phyloP scores from a whole-genome alignment of 2,329 filamentous ascomycete genomes.

The Penicillium sp. region DNA sequence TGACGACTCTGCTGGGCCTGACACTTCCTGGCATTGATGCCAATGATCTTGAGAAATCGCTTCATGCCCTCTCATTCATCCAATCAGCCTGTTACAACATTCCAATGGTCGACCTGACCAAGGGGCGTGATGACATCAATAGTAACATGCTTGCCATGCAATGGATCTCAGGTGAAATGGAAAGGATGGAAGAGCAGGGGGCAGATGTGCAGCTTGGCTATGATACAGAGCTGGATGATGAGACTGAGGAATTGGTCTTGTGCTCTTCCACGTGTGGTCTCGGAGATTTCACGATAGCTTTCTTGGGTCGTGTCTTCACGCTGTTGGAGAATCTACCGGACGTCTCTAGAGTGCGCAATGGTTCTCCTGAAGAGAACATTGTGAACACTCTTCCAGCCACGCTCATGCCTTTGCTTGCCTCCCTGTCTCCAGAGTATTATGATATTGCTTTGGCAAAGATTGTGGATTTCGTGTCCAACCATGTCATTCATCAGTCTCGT shows the following conservation, averaged over 20 bases:
- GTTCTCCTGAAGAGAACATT: constrained; percentile 92
- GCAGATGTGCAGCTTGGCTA: constrained; percentile 85
- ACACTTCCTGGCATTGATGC: constrained; percentile 94
- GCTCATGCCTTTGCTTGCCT: constrained; percentile 82
- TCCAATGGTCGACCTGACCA: constrained; percentile 77
- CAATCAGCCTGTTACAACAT: constrained; percentile 96
- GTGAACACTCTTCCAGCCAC: constrained; percentile 93
- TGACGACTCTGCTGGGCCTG: constrained; percentile 88
- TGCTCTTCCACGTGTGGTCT: constrained; percentile 93
- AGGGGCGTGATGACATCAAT: constrained; percentile 63
- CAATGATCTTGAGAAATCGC: constrained; percentile 94
- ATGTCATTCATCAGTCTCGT: constrained; percentile 93
- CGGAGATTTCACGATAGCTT: constrained; percentile 83
- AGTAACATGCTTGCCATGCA: constrained; percentile 76
- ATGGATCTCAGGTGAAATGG: constrained; percentile 93
- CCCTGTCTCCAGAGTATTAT: constrained; percentile 87
- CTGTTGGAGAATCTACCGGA: constrained; percentile 93
- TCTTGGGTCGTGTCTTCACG: constrained; percentile 92
- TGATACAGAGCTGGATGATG: constrained; percentile 71
- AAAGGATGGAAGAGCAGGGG: constrained; percentile 84
- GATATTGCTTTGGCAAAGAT: constrained; percentile 90
- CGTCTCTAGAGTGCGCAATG: constrained; percentile 77
- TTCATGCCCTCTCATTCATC: constrained; percentile 91
- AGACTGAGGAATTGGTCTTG: constrained; percentile 81
- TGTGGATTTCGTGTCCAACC: constrained; percentile 82